Percentiles rank a stretch among this genome's conserved stretches.
These are phyloP conservation scores for Funneliformis geosporum DNA, from an alignment of 192 early-diverging fungal species.

Conservation along the genomic window DNA sequence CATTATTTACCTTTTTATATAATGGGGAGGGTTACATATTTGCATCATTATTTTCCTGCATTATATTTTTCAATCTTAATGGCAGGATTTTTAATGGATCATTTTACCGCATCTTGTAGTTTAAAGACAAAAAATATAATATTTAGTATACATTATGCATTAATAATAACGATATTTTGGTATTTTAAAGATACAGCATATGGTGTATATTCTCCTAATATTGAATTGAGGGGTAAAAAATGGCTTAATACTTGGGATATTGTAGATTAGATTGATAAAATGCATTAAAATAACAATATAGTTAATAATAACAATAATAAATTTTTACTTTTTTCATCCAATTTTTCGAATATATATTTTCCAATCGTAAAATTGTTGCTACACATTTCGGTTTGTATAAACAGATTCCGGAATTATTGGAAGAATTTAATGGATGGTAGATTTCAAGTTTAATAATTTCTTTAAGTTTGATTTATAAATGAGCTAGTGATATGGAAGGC, in stretches of 20 bases:
- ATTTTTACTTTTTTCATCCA: too few relatives aligned
- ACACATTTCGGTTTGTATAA: too few relatives aligned
- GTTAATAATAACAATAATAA: too few relatives aligned
- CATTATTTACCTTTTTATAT: conserved; percentile 95
- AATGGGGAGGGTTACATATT: conserved; percentile 95
- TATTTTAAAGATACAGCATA: conserved; percentile 83
- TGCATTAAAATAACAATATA: too few relatives aligned
- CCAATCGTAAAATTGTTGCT: too few relatives aligned
- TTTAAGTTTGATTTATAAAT: too few relatives aligned
- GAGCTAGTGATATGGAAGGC: too few relatives aligned
- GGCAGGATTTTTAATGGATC: conserved; percentile 76
- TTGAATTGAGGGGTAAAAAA: conserved; percentile 52
- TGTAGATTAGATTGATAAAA: conserved; percentile 62
- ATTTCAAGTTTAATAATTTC: too few relatives aligned
- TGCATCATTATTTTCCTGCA: conserved; percentile 97
- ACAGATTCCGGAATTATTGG: too few relatives aligned
- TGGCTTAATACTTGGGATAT: conserved; percentile 87
- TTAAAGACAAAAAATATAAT: conserved; percentile 35
- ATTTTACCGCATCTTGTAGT: conserved; percentile 41
- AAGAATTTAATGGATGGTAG: too few relatives aligned
- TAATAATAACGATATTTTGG: conserved; percentile 59
- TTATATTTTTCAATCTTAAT: conserved; percentile 91
- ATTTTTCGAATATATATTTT: too few relatives aligned
- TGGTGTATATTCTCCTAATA: conserved; percentile 73
- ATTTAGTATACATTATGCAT: conserved; percentile 49